A percentile compares a stretch with the other conserved stretches of the same genome.
Conservation (phyloP, 768 basidiomycete species). For the Macrolepiota albuminosa region DNA sequence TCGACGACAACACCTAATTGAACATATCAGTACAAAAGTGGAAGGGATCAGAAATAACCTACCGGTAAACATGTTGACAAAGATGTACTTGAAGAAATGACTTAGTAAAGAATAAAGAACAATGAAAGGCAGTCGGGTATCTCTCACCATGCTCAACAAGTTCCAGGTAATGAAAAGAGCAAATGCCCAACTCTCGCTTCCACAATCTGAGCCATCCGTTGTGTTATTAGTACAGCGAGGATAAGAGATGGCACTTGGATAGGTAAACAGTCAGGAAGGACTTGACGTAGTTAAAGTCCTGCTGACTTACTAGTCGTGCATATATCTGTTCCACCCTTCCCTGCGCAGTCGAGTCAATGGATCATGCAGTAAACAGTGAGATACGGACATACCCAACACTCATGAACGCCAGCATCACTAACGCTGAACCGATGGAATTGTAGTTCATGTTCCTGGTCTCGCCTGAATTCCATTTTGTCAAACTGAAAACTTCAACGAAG, state of each 20-base stretch:
- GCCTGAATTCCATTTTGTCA: constrained; percentile 79
- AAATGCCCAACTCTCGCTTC: constrained; percentile 79
- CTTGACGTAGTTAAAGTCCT: neutral
- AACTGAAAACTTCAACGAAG: constrained; percentile 84
- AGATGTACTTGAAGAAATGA: constrained; percentile 67
- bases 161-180: constrained; percentile 93
- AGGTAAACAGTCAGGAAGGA: constrained; percentile 4
- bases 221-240: constrained; percentile 76
- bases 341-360: constrained; percentile 33
- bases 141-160: constrained; percentile 82
- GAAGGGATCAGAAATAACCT: constrained; percentile 8
- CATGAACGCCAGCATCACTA: constrained; percentile 91
- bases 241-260: constrained; percentile 59
- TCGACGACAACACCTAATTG: constrained; percentile 81
- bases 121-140: neutral
- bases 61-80: constrained; percentile 95
- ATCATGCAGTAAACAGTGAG: neutral
- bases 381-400: constrained; percentile 71
- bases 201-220: constrained; percentile 77
- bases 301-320: constrained; percentile 87
- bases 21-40: neutral
- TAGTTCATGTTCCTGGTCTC: constrained; percentile 75
- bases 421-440: constrained; percentile 66
- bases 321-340: constrained; percentile 95
- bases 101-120: constrained; percentile 1